phyloP scores from a whole-genome alignment of 805 yeast species.

The Saccharomycopsis javanensis region DNA sequence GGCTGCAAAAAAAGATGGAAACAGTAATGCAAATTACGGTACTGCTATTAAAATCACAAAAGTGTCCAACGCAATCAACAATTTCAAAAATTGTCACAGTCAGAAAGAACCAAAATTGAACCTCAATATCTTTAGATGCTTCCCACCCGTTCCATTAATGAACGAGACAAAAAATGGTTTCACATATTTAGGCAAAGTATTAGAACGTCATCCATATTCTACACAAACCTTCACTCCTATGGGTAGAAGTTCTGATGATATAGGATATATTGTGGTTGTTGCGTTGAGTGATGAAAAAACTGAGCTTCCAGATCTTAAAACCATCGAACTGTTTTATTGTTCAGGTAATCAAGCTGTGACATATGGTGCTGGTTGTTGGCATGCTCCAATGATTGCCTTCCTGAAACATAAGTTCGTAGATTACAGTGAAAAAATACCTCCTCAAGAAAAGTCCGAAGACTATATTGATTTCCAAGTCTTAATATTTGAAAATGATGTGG shows the following conservation, averaged over 20 bases:
- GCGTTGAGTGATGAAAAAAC: slow-evolving; percentile 41
- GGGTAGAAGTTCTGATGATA: slow-evolving; percentile 56
- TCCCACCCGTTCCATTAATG: slow-evolving; percentile 61
- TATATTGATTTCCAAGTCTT: slow-evolving; percentile 78
- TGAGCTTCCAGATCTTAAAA: slow-evolving; percentile 51
- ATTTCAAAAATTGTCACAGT: slow-evolving; percentile 35
- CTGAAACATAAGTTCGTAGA: slow-evolving; percentile 1
- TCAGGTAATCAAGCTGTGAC: slow-evolving; percentile 84
- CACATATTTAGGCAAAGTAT: slow-evolving; percentile 48
- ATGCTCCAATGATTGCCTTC: slow-evolving; percentile 86
- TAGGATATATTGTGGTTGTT: slow-evolving; percentile 71
- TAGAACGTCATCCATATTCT: slow-evolving; percentile 83
- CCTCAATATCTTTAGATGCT: slow-evolving; percentile 77
- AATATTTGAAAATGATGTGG: slow-evolving; percentile 73
- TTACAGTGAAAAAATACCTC: background rate
- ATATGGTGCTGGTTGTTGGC: slow-evolving; percentile 81
- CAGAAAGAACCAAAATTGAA: slow-evolving; percentile 38
- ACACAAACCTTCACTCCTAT: slow-evolving; percentile 90
- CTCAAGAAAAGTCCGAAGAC: slow-evolving; percentile 34
- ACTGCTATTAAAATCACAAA: slow-evolving; percentile 73
- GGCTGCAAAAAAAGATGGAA: background rate
- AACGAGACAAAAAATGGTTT: slow-evolving; percentile 4
- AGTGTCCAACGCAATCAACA: slow-evolving; percentile 59
- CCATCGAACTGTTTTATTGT: slow-evolving; percentile 60
- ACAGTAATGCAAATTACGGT: slow-evolving; percentile 72